Base-by-base conservation (phyloP, 73 alveolate genomes). In the Symbiodinium natans region DNA sequence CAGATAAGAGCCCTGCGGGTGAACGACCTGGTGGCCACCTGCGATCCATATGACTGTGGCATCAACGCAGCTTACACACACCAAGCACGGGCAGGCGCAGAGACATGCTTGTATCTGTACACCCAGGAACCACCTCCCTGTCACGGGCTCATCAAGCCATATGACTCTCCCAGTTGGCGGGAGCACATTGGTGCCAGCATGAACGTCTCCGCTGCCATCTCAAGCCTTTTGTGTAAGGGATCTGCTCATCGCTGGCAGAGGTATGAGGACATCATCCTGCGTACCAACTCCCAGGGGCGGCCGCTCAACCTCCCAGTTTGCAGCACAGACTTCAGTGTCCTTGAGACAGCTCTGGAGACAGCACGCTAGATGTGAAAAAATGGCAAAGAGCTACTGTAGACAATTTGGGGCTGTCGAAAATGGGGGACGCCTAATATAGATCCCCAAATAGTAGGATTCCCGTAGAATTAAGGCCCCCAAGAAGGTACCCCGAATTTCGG, bases 1-100 rank as follows among this genome's bases (percentile, higher is more conserved):
- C 48, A 88, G 75, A 68, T 63, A 15, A 63, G 77, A 4, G 48
- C 95, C n/a, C 43, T 88, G 56, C 41, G 31, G 33, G 43, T 34
- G 13, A 63, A 88, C n/a, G 71, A 59, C 39, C 39, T 63, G 34
- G 95, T 63, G 41, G 71, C 97, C 8, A 41, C 77, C 31, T 90
- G 97, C 29, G 97, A 90, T 73, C 97, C 97, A 19, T 90, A 90
- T 73, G 97, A 90, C 77, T 90, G 97, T 74, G 41, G 97, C 88
- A 90, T 90, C 97, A 90, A 90, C 25, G 75, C 88, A 40, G 42
- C 71, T 43, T 90, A 68, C 39, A 88, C 52, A 15, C 87, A 84
- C 6, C 77, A 82, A n/a, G 97, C 97, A 15, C 87, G 97, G 29
- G 77, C 48, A 34, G 40, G 77, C 23, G 74, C 97, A 19, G 48